Base-by-base conservation (phyloP, 2,329 filamentous ascomycete genomes). In the Diaporthe amygdali region DNA sequence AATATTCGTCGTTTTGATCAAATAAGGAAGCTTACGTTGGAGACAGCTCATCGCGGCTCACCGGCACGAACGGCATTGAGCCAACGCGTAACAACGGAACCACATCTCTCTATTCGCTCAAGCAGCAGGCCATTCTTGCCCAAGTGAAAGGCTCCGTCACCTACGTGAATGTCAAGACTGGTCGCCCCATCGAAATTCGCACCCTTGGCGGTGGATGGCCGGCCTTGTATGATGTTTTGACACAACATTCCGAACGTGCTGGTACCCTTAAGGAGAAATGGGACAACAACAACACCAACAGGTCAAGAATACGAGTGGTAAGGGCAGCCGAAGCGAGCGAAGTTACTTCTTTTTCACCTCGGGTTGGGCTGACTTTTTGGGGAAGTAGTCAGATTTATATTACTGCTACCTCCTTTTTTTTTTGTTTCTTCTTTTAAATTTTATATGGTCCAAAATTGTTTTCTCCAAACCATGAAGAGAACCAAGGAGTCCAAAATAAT, bases 41-140 rank as follows among this genome's bases (percentile, higher is more conserved):
- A 15, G n/a, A 49, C 27, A 59, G 52, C 39, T 77, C 17, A 76
- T 76, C 30, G 72, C 71, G 1, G 75, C 76, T 22, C 67, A 72
- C 47, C 73, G 74, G 1, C 69, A 74, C n/a, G 37, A 74, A 74
- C 5, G 25, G 15, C 27, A 72, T 74, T 14, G 74, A 76, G 46
- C 75, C 74, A 9, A 74, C 75, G 17, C 71, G 72, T 1, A 74
- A 75, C 25, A 63, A 55, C 32, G 73, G 72, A 10, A 73, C 72
- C 17, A 72, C 70, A 4, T 68, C 56, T 10, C 67, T 76, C 6
- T 76, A 73, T 52, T 77, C 74, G 2, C 73, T 76, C 15, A 74
- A 73, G 52, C 75, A 76, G 69, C 74, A 77, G 41, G 73, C 73
- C 44, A 74, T 77, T 20, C 74, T 77, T 14, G 74, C 75, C 20